Base-by-base conservation (phyloP, 805 yeast genomes). In the Middelhovenomyces tepae region DNA sequence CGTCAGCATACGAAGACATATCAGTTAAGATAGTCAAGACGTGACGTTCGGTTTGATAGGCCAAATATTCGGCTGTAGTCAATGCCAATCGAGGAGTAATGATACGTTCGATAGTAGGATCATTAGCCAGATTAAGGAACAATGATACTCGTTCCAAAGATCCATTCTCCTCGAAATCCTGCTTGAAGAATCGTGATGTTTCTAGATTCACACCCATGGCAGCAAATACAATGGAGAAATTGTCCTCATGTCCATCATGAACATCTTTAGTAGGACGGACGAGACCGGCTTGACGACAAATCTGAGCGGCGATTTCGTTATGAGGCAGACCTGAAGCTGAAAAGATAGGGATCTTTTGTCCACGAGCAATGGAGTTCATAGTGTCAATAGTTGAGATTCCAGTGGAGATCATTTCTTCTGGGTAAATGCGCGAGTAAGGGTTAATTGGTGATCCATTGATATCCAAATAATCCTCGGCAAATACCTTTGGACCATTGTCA, bases 191-290 rank as follows among this genome's bases (percentile, higher is more conserved):
- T 61, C 98, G 75, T 18, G 97, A 85, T 21, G 98, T 91, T 66
- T 93, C 99, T 65, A 91, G 75, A 60, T 93, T 91, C 48, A 89
- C 98, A 75, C 99, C 99, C 98, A 93, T 91, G 39, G 99, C 99
- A 25, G 97, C 99, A 56, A 91, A 91, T 23, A 91, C 99, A 64
- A 91, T 93, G 34, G 95, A 84, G 82, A 91, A 91, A 64, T 91
- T 91, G 53, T 91, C 99, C 65, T 91, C 98, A 63, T 91, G 99
- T 54, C 98, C 99, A 63, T 91, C 99, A 60, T 91, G 97, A 39
- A 91, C 97, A 60, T 89, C 99, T 68, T 91, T 91, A 24, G 98
- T 93, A 54, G 99, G 99, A 67, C 97, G 82, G 34, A 93, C 99
- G 57, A 91, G 73, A 50, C 97, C 95, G 25, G 99, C 98, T 69